Percentiles rank a stretch among this genome's conserved stretches.
These are phyloP conservation scores for Termitomyces sp. DNA, from an alignment of 1,284 basidiomycete genomes.

Conservation along the genomic window DNA sequence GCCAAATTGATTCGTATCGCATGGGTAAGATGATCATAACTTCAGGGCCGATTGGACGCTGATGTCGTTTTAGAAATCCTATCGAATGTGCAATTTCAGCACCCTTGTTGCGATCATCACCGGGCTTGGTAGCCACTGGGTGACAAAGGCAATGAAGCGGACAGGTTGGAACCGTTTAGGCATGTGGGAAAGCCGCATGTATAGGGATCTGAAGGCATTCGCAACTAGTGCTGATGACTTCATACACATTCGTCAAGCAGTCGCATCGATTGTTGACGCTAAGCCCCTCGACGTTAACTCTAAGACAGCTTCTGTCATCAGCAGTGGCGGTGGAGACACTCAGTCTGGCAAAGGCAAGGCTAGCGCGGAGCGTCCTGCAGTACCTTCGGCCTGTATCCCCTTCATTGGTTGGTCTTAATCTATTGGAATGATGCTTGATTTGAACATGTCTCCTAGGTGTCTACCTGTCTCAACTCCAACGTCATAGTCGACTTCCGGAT, in stretches of 20 bases:
- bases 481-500: constrained; percentile 67
- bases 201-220: constrained; percentile 72
- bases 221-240: constrained; percentile 70
- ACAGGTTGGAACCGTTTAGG: constrained; percentile 63
- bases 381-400: constrained; percentile 60
- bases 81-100: constrained; percentile 75
- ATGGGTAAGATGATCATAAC: constrained; percentile 51
- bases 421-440: not conserved
- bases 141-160: constrained; percentile 62
- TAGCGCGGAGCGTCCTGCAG: constrained; percentile 38
- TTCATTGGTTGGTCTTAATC: constrained; percentile 61
- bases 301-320: constrained; percentile 45
- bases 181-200: constrained; percentile 71
- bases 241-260: constrained; percentile 63
- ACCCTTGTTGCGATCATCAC: constrained; percentile 79
- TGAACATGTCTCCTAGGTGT: constrained; percentile 45
- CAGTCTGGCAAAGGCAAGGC: constrained; percentile 36
- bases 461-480: constrained; percentile 70
- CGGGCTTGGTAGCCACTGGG: constrained; percentile 72
- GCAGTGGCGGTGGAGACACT: constrained; percentile 34
- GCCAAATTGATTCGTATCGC: constrained; percentile 84
- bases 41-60: constrained; percentile 12
- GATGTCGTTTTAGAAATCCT: constrained; percentile 66
- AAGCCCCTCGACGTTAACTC: constrained; percentile 50
- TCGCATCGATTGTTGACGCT: constrained; percentile 61